Evolutionary conservation across 495 filamentous ascomycete species (phyloP).

Genomic region (Penicillium antarcticum): DNA sequence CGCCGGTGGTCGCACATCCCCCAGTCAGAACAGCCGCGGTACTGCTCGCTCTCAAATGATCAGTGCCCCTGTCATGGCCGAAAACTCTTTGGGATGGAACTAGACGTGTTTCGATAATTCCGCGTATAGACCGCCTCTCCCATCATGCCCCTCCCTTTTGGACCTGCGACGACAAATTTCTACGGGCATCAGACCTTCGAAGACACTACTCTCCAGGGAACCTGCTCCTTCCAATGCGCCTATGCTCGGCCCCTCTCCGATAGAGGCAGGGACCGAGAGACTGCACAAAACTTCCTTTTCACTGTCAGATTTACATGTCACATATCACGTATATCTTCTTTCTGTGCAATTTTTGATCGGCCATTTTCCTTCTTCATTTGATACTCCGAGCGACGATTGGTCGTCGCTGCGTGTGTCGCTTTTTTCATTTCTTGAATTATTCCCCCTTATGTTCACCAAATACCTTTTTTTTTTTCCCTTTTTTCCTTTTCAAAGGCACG

Average conservation of each 20-base stretch:
- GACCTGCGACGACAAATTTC: background rate
- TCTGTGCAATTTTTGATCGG: slow-evolving; percentile 29
- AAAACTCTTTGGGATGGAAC: slow-evolving; percentile 98
- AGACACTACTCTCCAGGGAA: background rate
- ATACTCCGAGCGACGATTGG: slow-evolving; percentile 22
- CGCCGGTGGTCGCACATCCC: slow-evolving; percentile 39
- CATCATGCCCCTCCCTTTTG: background rate
- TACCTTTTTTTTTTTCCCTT: slow-evolving; percentile 15
- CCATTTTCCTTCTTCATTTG: slow-evolving; percentile 24
- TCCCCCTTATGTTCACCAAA: slow-evolving; percentile 29
- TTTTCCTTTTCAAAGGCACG: slow-evolving; percentile 19
- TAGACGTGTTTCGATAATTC: slow-evolving; percentile 42
- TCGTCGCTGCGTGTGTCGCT: slow-evolving; percentile 21
- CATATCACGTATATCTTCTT: slow-evolving; percentile 27
- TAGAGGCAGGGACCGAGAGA: slow-evolving; percentile 14
- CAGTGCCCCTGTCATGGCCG: slow-evolving; percentile 85
- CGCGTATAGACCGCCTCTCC: slow-evolving; percentile 1
- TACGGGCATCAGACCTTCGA: background rate
- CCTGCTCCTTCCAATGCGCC: slow-evolving; percentile 3
- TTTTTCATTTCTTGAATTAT: slow-evolving; percentile 25
- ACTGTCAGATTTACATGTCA: slow-evolving; percentile 26
- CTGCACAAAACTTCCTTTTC: slow-evolving; percentile 29
- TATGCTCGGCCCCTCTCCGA: slow-evolving; percentile 3
- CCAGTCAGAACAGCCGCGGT: slow-evolving; percentile 60
- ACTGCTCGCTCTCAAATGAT: slow-evolving; percentile 71